These are phyloP conservation scores for Solanum neorickii DNA, from an alignment of 257 asterid species.

Conservation along the genomic window DNA sequence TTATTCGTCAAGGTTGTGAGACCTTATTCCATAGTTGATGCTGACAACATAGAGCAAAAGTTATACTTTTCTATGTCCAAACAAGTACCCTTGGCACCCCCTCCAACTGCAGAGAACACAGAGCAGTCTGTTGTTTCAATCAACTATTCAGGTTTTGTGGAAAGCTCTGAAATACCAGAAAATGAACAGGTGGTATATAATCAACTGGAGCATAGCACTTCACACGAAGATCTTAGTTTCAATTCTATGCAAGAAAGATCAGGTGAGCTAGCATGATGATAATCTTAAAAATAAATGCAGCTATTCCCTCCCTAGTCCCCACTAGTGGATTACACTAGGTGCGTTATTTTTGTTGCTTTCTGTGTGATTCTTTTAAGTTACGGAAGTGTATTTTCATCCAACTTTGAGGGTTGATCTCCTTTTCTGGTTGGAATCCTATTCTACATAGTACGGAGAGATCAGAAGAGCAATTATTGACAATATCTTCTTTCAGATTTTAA, in stretches of 20 bases:
- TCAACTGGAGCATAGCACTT: conserved; percentile 18
- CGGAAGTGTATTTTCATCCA: background rate
- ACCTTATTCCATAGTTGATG: conserved; percentile 18
- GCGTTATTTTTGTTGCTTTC: background rate
- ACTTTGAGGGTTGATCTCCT: background rate
- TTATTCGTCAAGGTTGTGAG: conserved; percentile 30
- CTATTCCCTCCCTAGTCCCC: background rate
- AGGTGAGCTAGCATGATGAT: conserved; percentile 26
- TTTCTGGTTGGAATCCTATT: background rate
- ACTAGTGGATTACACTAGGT: background rate
- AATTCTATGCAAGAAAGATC: conserved; percentile 29
- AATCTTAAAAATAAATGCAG: background rate
- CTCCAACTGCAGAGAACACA: conserved; percentile 16
- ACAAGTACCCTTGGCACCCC: conserved; percentile 30
- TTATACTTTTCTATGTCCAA: conserved; percentile 40
- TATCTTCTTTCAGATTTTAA: background rate
- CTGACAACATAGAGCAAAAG: conserved; percentile 28
- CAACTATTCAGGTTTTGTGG: conserved; percentile 22
- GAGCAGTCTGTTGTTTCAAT: conserved; percentile 21
- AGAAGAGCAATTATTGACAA: background rate
- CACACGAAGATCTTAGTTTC: conserved; percentile 20
- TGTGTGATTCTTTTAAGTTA: background rate
- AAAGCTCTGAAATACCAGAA: conserved; percentile 21
- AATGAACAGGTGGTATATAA: conserved; percentile 16
- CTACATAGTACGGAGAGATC: background rate